Percentiles rank a stretch among this genome's conserved stretches.
phyloP scores from a whole-genome alignment of 176 grass and related monocot species.

The Zizania latifolia region DNA sequence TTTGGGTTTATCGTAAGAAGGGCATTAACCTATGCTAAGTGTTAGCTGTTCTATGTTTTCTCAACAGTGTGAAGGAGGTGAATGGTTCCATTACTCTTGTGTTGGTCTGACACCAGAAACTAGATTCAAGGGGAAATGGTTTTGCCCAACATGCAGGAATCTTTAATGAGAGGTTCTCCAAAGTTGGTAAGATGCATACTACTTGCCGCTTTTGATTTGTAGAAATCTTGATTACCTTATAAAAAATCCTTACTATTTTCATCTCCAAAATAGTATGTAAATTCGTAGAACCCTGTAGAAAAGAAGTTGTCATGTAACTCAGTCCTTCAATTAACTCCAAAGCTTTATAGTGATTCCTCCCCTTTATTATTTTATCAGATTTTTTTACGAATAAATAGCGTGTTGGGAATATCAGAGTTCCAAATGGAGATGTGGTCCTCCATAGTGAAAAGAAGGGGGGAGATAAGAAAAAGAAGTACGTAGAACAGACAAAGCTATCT shows the following conservation, averaged over 20 bases:
- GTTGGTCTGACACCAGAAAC: constrained; percentile 96
- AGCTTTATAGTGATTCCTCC: background rate
- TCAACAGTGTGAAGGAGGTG: constrained; percentile 92
- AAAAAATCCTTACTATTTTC: background rate
- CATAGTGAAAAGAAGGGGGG: background rate
- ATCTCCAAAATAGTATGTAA: background rate
- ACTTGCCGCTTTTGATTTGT: background rate
- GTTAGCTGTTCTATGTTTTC: constrained; percentile 20
- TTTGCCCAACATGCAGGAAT: constrained; percentile 91
- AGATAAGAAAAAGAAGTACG: background rate
- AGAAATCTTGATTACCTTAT: constrained; percentile 2
- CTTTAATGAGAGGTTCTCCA: constrained; percentile 36
- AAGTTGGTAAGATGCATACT: constrained; percentile 30
- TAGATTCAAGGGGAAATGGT: constrained; percentile 99
- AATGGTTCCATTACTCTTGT: constrained; percentile 98
- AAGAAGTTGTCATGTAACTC: background rate
- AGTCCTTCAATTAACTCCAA: background rate
- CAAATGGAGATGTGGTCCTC: background rate
- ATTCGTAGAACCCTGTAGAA: constrained; percentile 10
- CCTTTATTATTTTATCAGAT: background rate
- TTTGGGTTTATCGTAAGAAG: background rate
- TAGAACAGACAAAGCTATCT: background rate
- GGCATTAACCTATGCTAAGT: background rate
- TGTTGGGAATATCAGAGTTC: background rate
- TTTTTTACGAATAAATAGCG: background rate